Percentiles rank a stretch among this genome's conserved stretches.
Conservation (phyloP, 139 green algal genomes). For the Chlorella ohadii region DNA sequence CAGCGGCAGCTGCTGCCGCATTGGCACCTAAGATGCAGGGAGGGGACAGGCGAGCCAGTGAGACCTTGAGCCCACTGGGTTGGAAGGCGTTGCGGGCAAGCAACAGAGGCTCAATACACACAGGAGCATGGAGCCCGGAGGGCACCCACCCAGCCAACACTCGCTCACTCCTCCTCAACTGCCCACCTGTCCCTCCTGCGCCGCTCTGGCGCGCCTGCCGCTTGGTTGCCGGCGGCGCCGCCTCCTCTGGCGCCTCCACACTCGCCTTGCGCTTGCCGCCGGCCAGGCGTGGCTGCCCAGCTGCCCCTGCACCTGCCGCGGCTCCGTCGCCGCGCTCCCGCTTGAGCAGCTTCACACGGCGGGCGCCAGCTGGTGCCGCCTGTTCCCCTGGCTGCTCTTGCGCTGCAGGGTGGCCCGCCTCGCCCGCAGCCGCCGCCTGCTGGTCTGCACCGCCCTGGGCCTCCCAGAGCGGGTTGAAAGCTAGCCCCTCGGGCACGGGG, state of each 20-base stretch:
- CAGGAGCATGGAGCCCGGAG: too few species aligned
- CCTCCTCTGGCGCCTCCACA: not conserved
- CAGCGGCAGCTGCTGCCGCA: not conserved
- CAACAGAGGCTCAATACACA: too few species aligned
- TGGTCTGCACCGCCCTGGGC: not conserved
- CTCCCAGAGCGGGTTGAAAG: constrained; percentile 1
- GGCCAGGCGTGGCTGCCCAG: not conserved
- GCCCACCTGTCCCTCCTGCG: not conserved
- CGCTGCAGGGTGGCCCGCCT: not conserved
- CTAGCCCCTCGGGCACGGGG: not conserved
- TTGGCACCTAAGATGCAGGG: not conserved
- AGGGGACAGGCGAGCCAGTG: not conserved
- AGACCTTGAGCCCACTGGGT: too few species aligned
- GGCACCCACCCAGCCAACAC: too few species aligned
- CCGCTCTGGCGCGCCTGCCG: not conserved
- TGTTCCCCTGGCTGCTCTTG: not conserved
- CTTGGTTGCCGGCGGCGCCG: not conserved
- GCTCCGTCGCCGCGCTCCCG: not conserved
- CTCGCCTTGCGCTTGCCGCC: constrained; percentile 5
- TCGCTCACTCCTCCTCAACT: not conserved
- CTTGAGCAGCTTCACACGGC: not conserved
- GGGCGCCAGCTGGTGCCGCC: not conserved
- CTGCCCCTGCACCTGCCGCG: not conserved
- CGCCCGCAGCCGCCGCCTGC: not conserved
- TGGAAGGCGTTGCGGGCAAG: too few species aligned